A percentile compares a stretch with the other conserved stretches of the same genome.
Conservation (phyloP, 2,329 filamentous ascomycete species). For the Exophiala viscosa region DNA sequence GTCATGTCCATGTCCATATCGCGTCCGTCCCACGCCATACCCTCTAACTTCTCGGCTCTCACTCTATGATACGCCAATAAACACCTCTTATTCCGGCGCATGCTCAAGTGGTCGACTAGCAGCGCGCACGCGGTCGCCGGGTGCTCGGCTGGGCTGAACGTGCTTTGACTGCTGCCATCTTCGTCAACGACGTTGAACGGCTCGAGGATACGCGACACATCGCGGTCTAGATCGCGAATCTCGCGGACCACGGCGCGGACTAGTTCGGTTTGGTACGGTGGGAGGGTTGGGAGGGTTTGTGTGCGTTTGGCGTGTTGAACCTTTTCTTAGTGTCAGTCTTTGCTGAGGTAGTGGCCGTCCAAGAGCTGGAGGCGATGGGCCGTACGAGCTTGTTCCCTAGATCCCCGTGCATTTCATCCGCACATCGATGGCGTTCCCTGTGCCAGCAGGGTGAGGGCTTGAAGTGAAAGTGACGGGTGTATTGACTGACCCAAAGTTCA, state of each 20-base stretch:
- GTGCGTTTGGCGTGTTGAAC: constrained; percentile 95
- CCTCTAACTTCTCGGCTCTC: constrained; percentile 84
- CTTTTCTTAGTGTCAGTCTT: constrained; percentile 47
- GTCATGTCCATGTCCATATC: constrained; percentile 54
- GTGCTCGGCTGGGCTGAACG: constrained; percentile 79
- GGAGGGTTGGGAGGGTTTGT: constrained; percentile 78
- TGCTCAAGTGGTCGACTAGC: constrained; percentile 88
- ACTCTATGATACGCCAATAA: constrained; percentile 90
- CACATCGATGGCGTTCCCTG: too few species aligned
- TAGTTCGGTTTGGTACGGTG: constrained; percentile 87
- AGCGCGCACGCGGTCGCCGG: constrained; percentile 82
- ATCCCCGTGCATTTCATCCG: constrained; percentile 72
- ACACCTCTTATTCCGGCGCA: constrained; percentile 94
- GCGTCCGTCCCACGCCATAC: constrained; percentile 85
- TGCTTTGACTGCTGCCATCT: constrained; percentile 51
- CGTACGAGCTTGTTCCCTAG: constrained; percentile 77
- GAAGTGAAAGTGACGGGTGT: too few species aligned
- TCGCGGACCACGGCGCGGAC: constrained; percentile 85
- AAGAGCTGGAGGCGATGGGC: not conserved
- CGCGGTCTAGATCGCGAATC: constrained; percentile 87
- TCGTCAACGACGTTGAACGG: constrained; percentile 53
- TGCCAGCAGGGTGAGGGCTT: too few species aligned
- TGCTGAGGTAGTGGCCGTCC: not conserved
- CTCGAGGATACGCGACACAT: constrained; percentile 73
- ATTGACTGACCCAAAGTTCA: too few species aligned